A percentile compares a stretch with the other conserved stretches of the same genome.
phyloP scores from a whole-genome alignment of 306 rosid species.

The Prinsepia uniflora region DNA sequence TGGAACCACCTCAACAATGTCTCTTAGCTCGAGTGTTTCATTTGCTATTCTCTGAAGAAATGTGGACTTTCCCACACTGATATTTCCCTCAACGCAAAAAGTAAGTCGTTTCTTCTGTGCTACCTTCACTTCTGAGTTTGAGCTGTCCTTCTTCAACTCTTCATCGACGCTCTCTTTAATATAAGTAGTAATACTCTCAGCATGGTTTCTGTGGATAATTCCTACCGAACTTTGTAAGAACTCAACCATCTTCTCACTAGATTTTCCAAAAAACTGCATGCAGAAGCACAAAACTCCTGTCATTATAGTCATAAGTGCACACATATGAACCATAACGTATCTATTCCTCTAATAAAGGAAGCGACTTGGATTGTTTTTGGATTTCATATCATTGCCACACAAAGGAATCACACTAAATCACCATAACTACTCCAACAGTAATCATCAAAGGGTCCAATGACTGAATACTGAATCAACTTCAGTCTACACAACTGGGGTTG shows the following conservation, averaged over 20 bases:
- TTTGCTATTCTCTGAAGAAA: constrained; percentile 91
- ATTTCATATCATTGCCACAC: not conserved
- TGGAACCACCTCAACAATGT: constrained; percentile 96
- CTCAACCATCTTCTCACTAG: constrained; percentile 86
- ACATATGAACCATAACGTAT: constrained; percentile 4
- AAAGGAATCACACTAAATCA: not conserved
- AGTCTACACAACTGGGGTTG: not conserved
- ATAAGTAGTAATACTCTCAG: constrained; percentile 84
- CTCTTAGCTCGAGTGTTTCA: constrained; percentile 84
- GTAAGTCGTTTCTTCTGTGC: constrained; percentile 67
- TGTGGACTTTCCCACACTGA: constrained; percentile 92
- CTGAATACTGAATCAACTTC: not conserved
- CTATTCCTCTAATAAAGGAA: not conserved
- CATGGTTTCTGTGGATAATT: constrained; percentile 92
- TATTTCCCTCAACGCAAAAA: constrained; percentile 94
- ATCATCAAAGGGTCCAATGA: not conserved
- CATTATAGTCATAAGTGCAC: constrained; percentile 8
- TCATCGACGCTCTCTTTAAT: constrained; percentile 85
- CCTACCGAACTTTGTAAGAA: constrained; percentile 86
- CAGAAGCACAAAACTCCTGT: constrained; percentile 14
- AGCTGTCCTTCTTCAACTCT: constrained; percentile 62
- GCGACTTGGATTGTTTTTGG: not conserved
- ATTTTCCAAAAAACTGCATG: constrained; percentile 77
- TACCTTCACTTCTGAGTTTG: constrained; percentile 32
- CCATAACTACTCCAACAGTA: not conserved